Evolutionary conservation across 257 asterid genomes (phyloP), one percentile per base, ranked within the genome.

Genomic region (Solanum etuberosum): DNA sequence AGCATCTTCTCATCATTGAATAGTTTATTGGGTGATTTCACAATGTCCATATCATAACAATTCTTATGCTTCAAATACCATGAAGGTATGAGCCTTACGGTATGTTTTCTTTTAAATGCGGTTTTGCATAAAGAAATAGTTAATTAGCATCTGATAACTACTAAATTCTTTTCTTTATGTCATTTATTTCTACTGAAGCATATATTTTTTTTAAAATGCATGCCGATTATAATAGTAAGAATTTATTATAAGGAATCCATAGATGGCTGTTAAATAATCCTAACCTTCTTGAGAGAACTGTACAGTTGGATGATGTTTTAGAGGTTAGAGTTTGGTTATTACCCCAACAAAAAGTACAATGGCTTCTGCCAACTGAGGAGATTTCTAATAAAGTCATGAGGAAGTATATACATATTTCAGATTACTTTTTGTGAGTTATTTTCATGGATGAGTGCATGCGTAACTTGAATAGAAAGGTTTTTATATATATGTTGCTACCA

Each of bases 371-470:
- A 3, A 98, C 93, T 81, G 89, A 90, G 21, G 99, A 97, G 84
- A 92, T 94, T 42, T 94, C 98, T 1, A 97, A 95, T 59, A 90
- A 9, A 10, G 43, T 40, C 43, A 2, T 40, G 12, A 40, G 12
- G 3, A 40, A 40, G 10, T 40, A 40, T 35, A 40, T 74, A 73
- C 67, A 86, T 84, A 81, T 92, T 83, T 90, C 94, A 5, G 97
- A 95, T 85, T 93, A 98, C 11, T 97, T 97, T 91, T 87, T 95
- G 43, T 90, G 98, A 73, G 98, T 97, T 23, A 94, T 98, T 37
- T 97, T 97, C 85, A 97, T 93, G 98, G 98, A 97, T 87, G 98
- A 97, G 78, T 98, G 95, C 1, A 97, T 94, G 99, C 93, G 86
- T 86, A 94, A 87, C 6, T n/a, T n/a, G 29, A 94, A 93, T 71